phyloP scores from a whole-genome alignment of 1,284 basidiomycete species.

The Irpex sp. region DNA sequence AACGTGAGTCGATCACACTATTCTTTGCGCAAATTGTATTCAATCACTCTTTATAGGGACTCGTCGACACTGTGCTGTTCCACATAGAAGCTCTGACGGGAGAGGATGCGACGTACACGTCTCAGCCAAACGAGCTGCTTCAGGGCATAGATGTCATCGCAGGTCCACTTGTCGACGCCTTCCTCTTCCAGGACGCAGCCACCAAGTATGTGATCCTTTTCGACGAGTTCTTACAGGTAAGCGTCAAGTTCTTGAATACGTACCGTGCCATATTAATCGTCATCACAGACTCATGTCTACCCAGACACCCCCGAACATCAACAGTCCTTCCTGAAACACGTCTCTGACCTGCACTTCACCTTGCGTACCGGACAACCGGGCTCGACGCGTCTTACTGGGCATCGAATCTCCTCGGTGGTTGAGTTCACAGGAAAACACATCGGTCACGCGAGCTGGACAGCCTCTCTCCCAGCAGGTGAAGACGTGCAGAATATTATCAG shows the following conservation, averaged over 20 bases:
- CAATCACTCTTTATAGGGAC: constrained; percentile 30
- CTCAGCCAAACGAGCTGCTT: constrained; percentile 30
- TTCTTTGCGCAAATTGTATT: constrained; percentile 2
- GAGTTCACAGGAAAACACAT: constrained; percentile 42
- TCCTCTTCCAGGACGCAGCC: constrained; percentile 38
- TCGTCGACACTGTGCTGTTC: constrained; percentile 69
- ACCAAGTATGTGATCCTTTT: constrained; percentile 53
- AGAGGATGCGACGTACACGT: constrained; percentile 36
- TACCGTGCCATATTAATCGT: background rate
- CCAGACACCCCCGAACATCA: constrained; percentile 46
- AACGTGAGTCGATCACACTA: constrained; percentile 41
- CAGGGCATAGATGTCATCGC: constrained; percentile 56
- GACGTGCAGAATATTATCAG: constrained; percentile 47
- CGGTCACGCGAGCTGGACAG: constrained; percentile 62
- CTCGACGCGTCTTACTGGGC: constrained; percentile 46
- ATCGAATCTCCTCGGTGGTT: constrained; percentile 41
- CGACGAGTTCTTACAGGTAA: constrained; percentile 63
- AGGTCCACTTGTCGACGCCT: constrained; percentile 55
- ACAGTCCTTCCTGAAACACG: constrained; percentile 36
- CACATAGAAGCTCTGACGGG: constrained; percentile 80
- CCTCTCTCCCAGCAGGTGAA: constrained; percentile 49
- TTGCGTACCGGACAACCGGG: constrained; percentile 41
- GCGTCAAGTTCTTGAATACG: constrained; percentile 1
- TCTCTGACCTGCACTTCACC: constrained; percentile 47
- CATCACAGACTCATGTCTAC: constrained; percentile 52